Evolutionary conservation across 2,329 filamentous ascomycete species (phyloP), one percentile per base, ranked within the genome.

Genomic region (Phialocephala sp.): DNA sequence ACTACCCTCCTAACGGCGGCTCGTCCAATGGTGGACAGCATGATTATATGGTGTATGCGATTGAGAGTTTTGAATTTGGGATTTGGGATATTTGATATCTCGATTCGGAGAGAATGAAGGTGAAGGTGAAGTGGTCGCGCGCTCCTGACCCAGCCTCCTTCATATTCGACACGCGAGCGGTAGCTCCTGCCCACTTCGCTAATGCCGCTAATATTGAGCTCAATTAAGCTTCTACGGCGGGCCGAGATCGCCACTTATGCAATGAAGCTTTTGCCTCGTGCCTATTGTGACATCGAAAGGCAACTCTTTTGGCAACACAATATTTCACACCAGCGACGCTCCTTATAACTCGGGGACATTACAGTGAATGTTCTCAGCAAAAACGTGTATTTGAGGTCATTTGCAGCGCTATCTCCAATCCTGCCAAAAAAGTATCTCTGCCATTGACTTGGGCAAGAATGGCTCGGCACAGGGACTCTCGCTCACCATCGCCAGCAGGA

Each of bases 401-500:
- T 35, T n/a, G 50, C 50, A 54, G 50, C 50, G 24, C 50, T 54
- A 32, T 35, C 24, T n/a, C 50, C 14, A 54, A 22, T 54, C 50
- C 50, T 54, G 68, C 68, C 70, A 75, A 72, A 73, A 32, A 79
- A 77, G 78, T 83, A 82, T 80, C 82, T 83, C 79, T 82, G 71
- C 72, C 73, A 69, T 72, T 68, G 63, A 71, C 62, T 73, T 69
- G 72, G 72, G 79, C 80, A 72, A 81, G 81, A 79, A 86, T 86
- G 84, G 83, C 83, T 82, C 83, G 84, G 79, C 83, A 83, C 79
- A 84, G 83, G 82, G 84, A 86, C 79, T 82, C 83, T 83, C 85
- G 91, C 91, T 94, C 91, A 94, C 92, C 91, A 91, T 93, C 90
- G 89, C 91, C 91, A 89, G 89, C 90, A 93, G 91, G 91, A 88